Evolutionary conservation across 495 filamentous ascomycete species (phyloP), one percentile per base, ranked within the genome.

Genomic region (Hypoxylon perforatum): DNA sequence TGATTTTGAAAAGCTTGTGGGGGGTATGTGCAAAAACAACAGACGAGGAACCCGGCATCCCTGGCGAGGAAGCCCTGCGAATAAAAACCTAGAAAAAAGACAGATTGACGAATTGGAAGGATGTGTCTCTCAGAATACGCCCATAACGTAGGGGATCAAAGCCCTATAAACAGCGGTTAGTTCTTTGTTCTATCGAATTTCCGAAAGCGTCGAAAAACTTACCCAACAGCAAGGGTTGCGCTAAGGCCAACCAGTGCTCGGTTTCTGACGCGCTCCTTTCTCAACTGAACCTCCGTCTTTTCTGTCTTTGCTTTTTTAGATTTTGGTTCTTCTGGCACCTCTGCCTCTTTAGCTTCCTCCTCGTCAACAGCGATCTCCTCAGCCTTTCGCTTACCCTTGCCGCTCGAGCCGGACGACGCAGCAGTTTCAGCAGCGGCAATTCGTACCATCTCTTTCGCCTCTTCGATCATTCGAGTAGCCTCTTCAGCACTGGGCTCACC

Each of bases 391-490:
- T 98, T 98, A 51, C 77, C 74, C 73, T 84, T 88, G 36, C 76
- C 82, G 36, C 80, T 70, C 23, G 77, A 74, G 8, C 72, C 73
- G n/a, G 78, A 71, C 14, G 56, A 69, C 5, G 61, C 56, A 5
- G 76, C 76, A 28, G 88, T 82, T 45, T 86, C 75, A 63, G 88
- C 86, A 46, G 82, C 83, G 41, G 92, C 93, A 54, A 91, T 91
- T 51, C 90, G 86, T 5, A 98, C 95, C 92, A 97, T 97, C 65
- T 88, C 87, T 75, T 90, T 92, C 6, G 95, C 95, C 75, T 91
- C 85, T 46, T 86, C 89, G 45, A 98, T 88, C 90, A 97, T 91
- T 30, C 88, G 83, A 56, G 91, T 82, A 0, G 93, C 87, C 51
- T 91, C 88, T 39, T 91, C 91, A 2, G 90, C 85, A 9, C 90